A percentile compares a stretch with the other conserved stretches of the same genome.
Conservation (phyloP, 441 rosid species). For the Biscutella laevigata region DNA sequence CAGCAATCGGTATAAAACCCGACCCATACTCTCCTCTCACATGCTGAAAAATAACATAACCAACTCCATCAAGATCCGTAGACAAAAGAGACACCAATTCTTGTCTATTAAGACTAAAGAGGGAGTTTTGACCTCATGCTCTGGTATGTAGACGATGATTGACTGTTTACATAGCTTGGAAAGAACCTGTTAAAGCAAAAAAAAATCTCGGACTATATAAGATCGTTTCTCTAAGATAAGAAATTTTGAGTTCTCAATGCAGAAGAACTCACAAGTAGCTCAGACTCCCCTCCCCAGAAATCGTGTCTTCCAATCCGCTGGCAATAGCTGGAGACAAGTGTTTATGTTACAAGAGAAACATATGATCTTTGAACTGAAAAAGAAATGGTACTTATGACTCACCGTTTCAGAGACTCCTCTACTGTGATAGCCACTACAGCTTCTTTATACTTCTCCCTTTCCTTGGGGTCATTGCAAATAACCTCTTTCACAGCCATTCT, state of each 20-base stretch:
- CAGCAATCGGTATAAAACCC: conserved; percentile 71
- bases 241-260: background rate
- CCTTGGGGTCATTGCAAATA: conserved; percentile 50
- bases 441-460: conserved; percentile 57
- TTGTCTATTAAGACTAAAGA: background rate
- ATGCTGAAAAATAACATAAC: conserved; percentile 39
- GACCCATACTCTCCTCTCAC: conserved; percentile 47
- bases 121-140: conserved; percentile 51
- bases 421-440: conserved; percentile 73
- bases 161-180: conserved; percentile 74
- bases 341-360: background rate
- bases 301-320: conserved; percentile 58
- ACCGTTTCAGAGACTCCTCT: conserved; percentile 79
- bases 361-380: background rate
- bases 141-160: conserved; percentile 65
- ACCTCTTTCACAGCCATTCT: conserved; percentile 85
- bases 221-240: background rate
- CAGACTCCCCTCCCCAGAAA: conserved; percentile 97
- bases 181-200: conserved; percentile 50
- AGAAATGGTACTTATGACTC: conserved; percentile 1
- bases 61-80: background rate
- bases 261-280: conserved; percentile 56
- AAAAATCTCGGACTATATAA: too few species aligned
- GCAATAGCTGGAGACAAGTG: conserved; percentile 47
- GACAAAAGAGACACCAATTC: background rate